Evolutionary conservation across 768 basidiomycete genomes (phyloP).

Genomic region (Clitopilus hobsonii): DNA sequence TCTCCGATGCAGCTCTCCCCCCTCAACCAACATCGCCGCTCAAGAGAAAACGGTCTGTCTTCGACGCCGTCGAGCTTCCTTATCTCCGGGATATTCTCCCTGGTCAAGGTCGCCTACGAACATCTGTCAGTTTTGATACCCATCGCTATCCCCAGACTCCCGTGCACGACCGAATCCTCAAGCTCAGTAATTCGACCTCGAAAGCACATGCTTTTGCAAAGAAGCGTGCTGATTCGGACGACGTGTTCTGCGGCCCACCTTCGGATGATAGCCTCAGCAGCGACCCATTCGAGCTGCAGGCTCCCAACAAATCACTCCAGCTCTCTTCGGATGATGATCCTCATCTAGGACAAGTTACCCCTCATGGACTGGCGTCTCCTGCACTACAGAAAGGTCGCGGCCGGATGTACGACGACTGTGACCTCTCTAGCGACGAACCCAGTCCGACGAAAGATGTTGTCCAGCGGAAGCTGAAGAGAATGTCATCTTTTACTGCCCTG

Average conservation of each 20-base stretch:
- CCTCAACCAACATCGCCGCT: slow-evolving; percentile 6
- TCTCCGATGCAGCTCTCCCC: background rate
- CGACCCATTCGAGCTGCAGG: slow-evolving; percentile 1
- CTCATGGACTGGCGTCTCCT: slow-evolving; percentile 65
- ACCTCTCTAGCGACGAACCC: slow-evolving; percentile 43
- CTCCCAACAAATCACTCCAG: slow-evolving; percentile 15
- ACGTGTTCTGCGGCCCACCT: background rate
- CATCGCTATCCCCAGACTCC: background rate
- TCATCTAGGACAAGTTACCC: slow-evolving; percentile 60
- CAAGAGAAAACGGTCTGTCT: slow-evolving; percentile 38
- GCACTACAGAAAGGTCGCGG: slow-evolving; percentile 35
- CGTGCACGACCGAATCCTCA: background rate
- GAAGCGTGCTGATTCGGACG: background rate
- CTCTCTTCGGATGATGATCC: slow-evolving; percentile 60
- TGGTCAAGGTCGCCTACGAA: background rate
- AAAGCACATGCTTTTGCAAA: background rate
- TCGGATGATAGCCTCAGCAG: slow-evolving; percentile 6
- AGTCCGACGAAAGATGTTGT: slow-evolving; percentile 46
- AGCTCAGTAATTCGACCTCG: background rate
- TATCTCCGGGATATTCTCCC: background rate
- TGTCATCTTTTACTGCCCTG: slow-evolving; percentile 14
- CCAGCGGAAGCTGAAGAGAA: slow-evolving; percentile 32
- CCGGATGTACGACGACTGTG: slow-evolving; percentile 17
- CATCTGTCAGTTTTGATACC: slow-evolving; percentile 1
- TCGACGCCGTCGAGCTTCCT: slow-evolving; percentile 17